Evolutionary conservation across 208 protist genomes (phyloP), one percentile per base, ranked within the genome.

Genomic region (Acanthamoeba culbertsoni): DNA sequence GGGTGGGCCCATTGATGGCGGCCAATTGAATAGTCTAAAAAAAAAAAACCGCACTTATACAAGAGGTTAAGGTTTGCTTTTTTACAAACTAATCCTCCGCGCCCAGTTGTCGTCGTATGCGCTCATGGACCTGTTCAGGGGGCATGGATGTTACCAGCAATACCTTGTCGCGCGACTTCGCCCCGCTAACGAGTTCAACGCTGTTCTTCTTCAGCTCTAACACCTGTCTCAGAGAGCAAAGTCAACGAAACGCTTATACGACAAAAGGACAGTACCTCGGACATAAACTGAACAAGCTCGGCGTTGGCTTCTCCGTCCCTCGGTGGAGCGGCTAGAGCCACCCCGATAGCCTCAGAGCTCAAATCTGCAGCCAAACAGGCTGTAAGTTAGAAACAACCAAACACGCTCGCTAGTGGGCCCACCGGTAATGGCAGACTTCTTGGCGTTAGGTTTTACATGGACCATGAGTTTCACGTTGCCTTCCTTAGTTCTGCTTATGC

Each of bases 161-260:
- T 23, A 68, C 82, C 37, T 90, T 90, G 82, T 59, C 82, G 26
- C 82, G 82, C 26, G 82, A 90, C 51, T 90, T 90, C 12, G 82
- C 12, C 51, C 82, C 82, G 35, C 55, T 90, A 31, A 68, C 20
- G 8, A 90, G 42, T 20, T 59, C 46, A 28, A 90, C 82, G n/a
- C 65, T 45, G 23, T 90, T 90, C 82, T 90, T 90, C 55, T 55
- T 90, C 53, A 40, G 51, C 51, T 68, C 53, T 31, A 90, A 45
- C 51, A 68, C 55, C 82, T 90, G 20, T 35, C 8, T 28, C 14
- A 48, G n/a, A 28, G 14, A 1, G 40, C 43, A n/a, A 6, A 31
- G 0, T 14, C n/a, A 73, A 20, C 5, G 5, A 7, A 35, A n/a
- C 33, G 63, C 33, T 12, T 6, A 7, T 46, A 23, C 6, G 68